phyloP scores from a whole-genome alignment of 2,329 filamentous ascomycete genomes.

The Lecanoromycetidae sp. region DNA sequence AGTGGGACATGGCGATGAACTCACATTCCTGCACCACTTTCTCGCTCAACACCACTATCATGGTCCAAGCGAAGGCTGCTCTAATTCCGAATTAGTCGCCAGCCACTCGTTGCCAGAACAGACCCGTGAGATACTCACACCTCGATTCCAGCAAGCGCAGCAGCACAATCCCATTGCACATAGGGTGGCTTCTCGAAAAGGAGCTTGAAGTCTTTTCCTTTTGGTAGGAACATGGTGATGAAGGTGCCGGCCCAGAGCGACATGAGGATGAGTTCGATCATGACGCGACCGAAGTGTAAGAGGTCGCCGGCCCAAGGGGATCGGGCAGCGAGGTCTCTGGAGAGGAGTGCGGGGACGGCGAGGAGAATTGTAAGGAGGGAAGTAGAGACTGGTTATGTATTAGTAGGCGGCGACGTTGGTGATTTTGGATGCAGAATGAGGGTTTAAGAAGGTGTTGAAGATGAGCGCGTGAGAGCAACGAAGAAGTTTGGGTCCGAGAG shows the following conservation, averaged over 20 bases:
- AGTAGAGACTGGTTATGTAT: background rate
- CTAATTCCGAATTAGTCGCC: too few species aligned
- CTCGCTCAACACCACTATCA: slow-evolving; percentile 2
- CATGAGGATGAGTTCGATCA: slow-evolving; percentile 4
- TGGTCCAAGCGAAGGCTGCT: background rate
- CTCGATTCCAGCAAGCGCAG: slow-evolving; percentile 6
- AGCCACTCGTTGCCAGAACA: background rate
- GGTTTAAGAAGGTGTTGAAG: too few species aligned
- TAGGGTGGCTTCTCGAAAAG: slow-evolving; percentile 14
- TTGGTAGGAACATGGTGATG: slow-evolving; percentile 12
- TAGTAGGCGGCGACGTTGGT: background rate
- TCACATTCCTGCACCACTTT: too few species aligned
- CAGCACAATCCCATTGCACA: slow-evolving; percentile 8
- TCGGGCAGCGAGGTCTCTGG: background rate
- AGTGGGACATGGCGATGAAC: too few species aligned
- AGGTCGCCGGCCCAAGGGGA: background rate
- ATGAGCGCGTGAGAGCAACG: too few species aligned
- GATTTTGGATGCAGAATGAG: too few species aligned
- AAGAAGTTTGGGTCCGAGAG: too few species aligned
- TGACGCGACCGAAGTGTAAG: background rate
- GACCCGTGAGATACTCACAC: slow-evolving; percentile 1
- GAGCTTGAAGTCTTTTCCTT: slow-evolving; percentile 15
- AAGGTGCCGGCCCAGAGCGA: slow-evolving; percentile 6
- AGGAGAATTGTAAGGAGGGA: slow-evolving; percentile 4
- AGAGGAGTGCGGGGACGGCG: background rate